Percentiles rank a stretch among this genome's conserved stretches.
Conservation (phyloP, 2,329 filamentous ascomycete genomes). For the Alternaria hordeiaustralica region DNA sequence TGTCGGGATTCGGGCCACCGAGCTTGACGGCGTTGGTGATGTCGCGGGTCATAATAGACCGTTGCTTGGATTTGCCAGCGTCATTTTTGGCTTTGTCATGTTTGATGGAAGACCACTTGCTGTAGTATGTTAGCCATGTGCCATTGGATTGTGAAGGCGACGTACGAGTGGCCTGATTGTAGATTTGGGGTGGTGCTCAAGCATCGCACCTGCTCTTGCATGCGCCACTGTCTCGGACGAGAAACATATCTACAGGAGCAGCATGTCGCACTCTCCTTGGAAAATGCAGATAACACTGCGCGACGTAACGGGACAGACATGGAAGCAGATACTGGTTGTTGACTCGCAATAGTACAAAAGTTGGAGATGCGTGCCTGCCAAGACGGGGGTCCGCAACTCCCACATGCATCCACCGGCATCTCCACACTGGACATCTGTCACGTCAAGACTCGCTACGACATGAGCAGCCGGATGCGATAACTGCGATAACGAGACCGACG, state of each 20-base stretch:
- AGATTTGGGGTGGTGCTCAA: slow-evolving; percentile 35
- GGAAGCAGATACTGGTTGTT: background rate
- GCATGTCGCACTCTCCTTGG: slow-evolving; percentile 11
- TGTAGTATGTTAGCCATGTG: slow-evolving; percentile 46
- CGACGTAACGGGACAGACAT: slow-evolving; percentile 37
- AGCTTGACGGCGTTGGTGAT: slow-evolving; percentile 78
- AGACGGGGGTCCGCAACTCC: slow-evolving; percentile 37
- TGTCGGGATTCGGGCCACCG: slow-evolving; percentile 73
- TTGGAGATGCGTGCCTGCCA: slow-evolving; percentile 28
- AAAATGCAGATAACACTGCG: slow-evolving; percentile 18
- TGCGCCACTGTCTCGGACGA: slow-evolving; percentile 14
- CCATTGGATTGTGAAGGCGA: background rate
- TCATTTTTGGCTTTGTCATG: slow-evolving; percentile 93
- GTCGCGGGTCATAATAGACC: slow-evolving; percentile 71
- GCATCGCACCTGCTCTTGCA: slow-evolving; percentile 30
- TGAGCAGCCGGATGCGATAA: slow-evolving; percentile 19
- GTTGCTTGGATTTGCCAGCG: slow-evolving; percentile 74
- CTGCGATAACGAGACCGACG: slow-evolving; percentile 5
- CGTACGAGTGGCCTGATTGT: slow-evolving; percentile 47
- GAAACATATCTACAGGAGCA: slow-evolving; percentile 28
- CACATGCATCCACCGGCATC: slow-evolving; percentile 19
- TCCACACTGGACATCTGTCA: slow-evolving; percentile 28
- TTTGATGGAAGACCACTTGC: slow-evolving; percentile 94
- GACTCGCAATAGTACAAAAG: slow-evolving; percentile 15
- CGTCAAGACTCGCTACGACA: slow-evolving; percentile 24